phyloP scores from a whole-genome alignment of 2,329 filamentous ascomycete species.

The Diplodia mutila region DNA sequence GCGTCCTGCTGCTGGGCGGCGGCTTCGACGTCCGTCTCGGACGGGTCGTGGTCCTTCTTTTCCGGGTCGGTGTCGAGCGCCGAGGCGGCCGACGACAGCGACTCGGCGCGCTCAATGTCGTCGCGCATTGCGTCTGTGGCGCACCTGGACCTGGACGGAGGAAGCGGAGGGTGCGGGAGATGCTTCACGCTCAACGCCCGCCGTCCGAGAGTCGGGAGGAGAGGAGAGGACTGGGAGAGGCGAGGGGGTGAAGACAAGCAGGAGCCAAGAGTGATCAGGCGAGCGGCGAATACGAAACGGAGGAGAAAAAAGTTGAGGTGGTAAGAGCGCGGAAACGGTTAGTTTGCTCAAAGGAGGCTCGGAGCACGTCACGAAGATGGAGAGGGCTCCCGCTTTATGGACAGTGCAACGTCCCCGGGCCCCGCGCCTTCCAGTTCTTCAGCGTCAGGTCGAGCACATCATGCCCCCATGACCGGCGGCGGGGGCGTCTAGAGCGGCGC shows the following conservation, averaged over 20 bases:
- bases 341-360: not conserved
- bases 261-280: not conserved
- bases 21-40: slow-evolving; percentile 5
- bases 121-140: slow-evolving; percentile 20
- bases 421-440: slow-evolving; percentile 1
- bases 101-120: slow-evolving; percentile 22
- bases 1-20: not conserved
- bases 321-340: not conserved
- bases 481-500: not conserved
- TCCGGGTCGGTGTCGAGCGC: slow-evolving; percentile 7
- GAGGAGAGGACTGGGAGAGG: not conserved
- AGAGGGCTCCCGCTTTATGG: too few species aligned
- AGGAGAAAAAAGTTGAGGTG: not conserved
- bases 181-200: not conserved
- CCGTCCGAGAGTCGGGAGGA: not conserved
- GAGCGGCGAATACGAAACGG: not conserved
- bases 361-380: not conserved
- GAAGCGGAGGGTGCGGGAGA: not conserved
- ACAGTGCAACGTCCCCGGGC: too few species aligned
- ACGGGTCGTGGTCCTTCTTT: slow-evolving; percentile 18
- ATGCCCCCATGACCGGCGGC: not conserved
- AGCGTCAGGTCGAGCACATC: not conserved
- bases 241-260: not conserved
- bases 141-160: too few species aligned
- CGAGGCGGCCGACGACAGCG: slow-evolving; percentile 1